A percentile compares a stretch with the other conserved stretches of the same genome.
phyloP scores from a whole-genome alignment of 176 grass and related monocot species.

The Urochloa ruziziensis region DNA sequence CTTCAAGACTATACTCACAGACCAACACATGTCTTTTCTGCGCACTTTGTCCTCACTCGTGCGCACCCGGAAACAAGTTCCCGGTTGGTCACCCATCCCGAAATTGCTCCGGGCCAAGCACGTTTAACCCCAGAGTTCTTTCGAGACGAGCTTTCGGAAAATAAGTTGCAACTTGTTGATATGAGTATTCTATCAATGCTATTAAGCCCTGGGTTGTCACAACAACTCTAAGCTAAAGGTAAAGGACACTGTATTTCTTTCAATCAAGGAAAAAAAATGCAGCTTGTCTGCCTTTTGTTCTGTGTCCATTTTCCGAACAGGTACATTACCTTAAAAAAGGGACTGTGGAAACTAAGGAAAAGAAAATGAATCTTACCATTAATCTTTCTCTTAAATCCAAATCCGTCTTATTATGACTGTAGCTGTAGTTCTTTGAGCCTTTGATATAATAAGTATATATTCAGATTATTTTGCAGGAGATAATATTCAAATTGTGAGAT shows the following conservation, averaged over 20 bases:
- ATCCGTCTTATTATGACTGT: neutral
- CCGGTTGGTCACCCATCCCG: too few species aligned
- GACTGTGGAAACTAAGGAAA: neutral
- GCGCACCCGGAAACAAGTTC: too few species aligned
- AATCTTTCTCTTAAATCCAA: slow-evolving; percentile 1
- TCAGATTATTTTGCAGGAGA: slow-evolving; percentile 43
- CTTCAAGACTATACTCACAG: too few species aligned
- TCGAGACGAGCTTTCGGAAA: too few species aligned
- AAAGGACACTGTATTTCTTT: neutral
- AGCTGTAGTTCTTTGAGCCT: slow-evolving; percentile 6
- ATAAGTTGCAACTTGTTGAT: too few species aligned
- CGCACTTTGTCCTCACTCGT: too few species aligned
- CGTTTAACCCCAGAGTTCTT: too few species aligned
- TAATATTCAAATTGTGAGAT: slow-evolving; percentile 67
- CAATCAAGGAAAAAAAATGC: neutral
- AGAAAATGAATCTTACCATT: neutral
- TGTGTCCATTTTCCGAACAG: slow-evolving; percentile 1
- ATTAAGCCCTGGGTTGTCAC: too few species aligned
- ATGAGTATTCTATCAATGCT: too few species aligned
- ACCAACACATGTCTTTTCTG: too few species aligned
- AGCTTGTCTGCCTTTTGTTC: neutral
- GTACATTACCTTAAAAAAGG: slow-evolving; percentile 19
- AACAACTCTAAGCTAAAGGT: too few species aligned
- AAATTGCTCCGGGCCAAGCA: too few species aligned
- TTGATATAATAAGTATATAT: neutral